Conservation (phyloP, 805 yeast genomes). For the Clavispora fructus region DNA sequence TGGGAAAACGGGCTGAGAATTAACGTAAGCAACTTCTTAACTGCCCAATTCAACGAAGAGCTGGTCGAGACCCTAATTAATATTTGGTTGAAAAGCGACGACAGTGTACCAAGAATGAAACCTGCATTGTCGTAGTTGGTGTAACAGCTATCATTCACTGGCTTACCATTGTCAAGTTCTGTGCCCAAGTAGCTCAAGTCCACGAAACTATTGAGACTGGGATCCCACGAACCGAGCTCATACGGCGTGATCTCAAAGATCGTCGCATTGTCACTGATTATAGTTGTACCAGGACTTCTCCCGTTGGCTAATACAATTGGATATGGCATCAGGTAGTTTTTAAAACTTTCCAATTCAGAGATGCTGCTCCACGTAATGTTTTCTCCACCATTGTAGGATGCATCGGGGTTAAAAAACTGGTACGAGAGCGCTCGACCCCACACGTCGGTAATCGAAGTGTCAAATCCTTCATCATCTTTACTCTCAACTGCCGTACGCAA, state of each 20-base stretch:
- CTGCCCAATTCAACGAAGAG: conserved; percentile 8
- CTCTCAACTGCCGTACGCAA: conserved; percentile 8
- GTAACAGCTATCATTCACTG: conserved; percentile 17
- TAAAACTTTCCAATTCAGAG: conserved; percentile 18
- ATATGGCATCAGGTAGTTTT: conserved; percentile 52
- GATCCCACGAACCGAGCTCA: conserved; percentile 42
- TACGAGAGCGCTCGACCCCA: conserved; percentile 16
- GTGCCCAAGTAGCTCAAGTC: conserved; percentile 29
- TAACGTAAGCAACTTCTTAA: conserved; percentile 17
- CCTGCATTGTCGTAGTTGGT: conserved; percentile 48
- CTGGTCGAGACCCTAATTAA: conserved; percentile 50
- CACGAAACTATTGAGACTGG: conserved; percentile 26
- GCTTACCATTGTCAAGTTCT: conserved; percentile 16
- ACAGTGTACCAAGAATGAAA: conserved; percentile 76
- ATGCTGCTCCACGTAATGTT: conserved; percentile 22
- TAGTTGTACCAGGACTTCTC: conserved; percentile 53
- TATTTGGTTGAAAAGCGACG: conserved; percentile 70
- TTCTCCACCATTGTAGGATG: conserved; percentile 11
- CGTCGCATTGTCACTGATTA: conserved; percentile 64
- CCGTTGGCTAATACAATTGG: conserved; percentile 63
- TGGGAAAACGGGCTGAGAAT: conserved; percentile 33
- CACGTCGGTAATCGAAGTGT: conserved; percentile 13
- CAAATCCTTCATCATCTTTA: conserved; percentile 10
- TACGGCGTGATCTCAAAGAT: conserved; percentile 36
- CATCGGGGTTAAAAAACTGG: conserved; percentile 12